Percentiles rank a stretch among this genome's conserved stretches.
Conservation (phyloP, 176 grass and related monocot species). For the Dactylis glomerata region DNA sequence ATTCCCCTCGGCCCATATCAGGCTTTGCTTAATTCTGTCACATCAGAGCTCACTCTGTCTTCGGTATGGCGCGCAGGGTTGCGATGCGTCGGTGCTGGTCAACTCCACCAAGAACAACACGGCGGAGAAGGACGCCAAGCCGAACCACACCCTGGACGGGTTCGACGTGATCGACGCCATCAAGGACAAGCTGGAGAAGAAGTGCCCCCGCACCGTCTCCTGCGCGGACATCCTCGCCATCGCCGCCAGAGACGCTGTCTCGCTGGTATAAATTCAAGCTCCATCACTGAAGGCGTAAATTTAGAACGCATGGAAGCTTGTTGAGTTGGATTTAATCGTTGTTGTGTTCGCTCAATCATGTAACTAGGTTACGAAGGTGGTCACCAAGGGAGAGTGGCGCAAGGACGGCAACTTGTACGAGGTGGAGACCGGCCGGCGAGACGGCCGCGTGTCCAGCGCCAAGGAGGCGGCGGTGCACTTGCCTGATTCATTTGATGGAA, state of each 20-base stretch:
- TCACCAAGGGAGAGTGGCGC: constrained; percentile 48
- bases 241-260: constrained; percentile 52
- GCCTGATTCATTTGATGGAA: constrained; percentile 59
- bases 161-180: constrained; percentile 40
- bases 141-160: constrained; percentile 43
- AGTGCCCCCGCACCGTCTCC: constrained; percentile 40
- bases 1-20: background rate
- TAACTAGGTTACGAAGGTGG: constrained; percentile 40
- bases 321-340: background rate
- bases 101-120: constrained; percentile 40
- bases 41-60: background rate
- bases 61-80: constrained; percentile 27
- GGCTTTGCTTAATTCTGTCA: background rate
- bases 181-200: constrained; percentile 37
- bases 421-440: constrained; percentile 66
- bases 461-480: constrained; percentile 48
- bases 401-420: constrained; percentile 64
- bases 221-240: constrained; percentile 74
- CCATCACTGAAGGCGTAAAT: background rate
- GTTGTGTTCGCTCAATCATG: background rate
- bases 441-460: constrained; percentile 39
- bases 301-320: background rate
- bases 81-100: constrained; percentile 47
- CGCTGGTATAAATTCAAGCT: constrained; percentile 5
- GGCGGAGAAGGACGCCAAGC: constrained; percentile 57